Base-by-base conservation (phyloP, 1,139 yeast species). In the Lodderomyces parapsilosis region DNA sequence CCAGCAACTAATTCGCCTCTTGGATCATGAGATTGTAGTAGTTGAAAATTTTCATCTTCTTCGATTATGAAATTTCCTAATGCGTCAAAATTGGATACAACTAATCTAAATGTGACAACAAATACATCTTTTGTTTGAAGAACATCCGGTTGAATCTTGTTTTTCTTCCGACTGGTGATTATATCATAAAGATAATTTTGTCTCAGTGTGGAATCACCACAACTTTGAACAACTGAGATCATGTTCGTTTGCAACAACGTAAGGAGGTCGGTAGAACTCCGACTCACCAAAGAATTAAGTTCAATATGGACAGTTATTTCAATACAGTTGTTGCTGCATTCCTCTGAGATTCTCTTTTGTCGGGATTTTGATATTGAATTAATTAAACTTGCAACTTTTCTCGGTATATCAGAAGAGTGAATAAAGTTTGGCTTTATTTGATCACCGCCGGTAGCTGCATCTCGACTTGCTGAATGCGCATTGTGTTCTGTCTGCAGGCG, bases 351-450 rank as follows among this genome's bases (percentile, higher is more conserved):
- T 37, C 24, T 15, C 37, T 37, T 37, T 10, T 19, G 23, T 24
- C n/a, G 22, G 33, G 39, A 22, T 14, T 15, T 25, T 18, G 25
- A 19, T 25, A 27, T 28, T 19, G 37, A 38, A 30, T 41, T 35
- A 38, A 41, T 35, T 33, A 58, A 42, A 9, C 40, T 43, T 5
- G 39, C 36, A 5, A 63, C 52, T 43, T 57, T 58, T 20, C 55
- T 56, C 0, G 62, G 58, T 8, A 72, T 62, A 46, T 71, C 70
- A 10, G 74, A 68, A 6, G 71, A 62, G 46, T 67, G 68, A 23
- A 72, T 54, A 45, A 71, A 66, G 51, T 69, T 71, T 32, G 78
- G 78, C 47, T 63, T 65, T 42, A 62, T 55, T 4, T 32, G 23
- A n/a, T 38, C 40, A 30, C 30, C n/a, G 9, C 15, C 19, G 3